Base-by-base conservation (phyloP, 768 basidiomycete species). In the Boletus insuetus region DNA sequence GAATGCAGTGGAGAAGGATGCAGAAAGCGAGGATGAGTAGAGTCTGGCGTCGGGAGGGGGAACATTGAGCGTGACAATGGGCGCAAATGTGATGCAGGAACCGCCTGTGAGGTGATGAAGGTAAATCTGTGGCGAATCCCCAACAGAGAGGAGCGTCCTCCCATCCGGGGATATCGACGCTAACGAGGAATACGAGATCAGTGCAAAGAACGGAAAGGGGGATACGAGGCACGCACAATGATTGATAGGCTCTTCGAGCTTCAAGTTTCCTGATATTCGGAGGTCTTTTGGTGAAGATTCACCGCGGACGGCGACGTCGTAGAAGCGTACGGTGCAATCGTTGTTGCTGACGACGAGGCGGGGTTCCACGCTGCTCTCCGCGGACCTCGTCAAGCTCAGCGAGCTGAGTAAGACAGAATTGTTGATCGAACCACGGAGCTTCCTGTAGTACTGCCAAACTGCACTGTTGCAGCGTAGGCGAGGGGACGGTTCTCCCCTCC, bases 81-180 rank as follows among this genome's bases (percentile, higher is more conserved):
- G 82, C 17, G 80, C 68, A 60, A 93, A 90, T 4, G 81, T 74
- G 59, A 89, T 75, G 26, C 68, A 73, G 14, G 80, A 72, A 29
- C 87, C 85, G 39, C 87, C 87, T 3, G 82, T 80, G 56, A 95
- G 79, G 51, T 85, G 82, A 64, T 94, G 89, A 14, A 98, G 79
- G 66, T 85, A 89, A 12, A 95, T 85, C 54, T 91, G 86, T 42
- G 86, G 83, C 11, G 93, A 94, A 68, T 98, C 94, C 22, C 95
- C 94, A 0, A 95, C 94, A 3, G 88, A 92, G 2, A 97, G 82
- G 14, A 98, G 79, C 0, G 87, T 93, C 43, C 83, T 82, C 1
- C 93, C 89, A 64, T 96, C 91, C 0, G 92, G 93, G 0, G 93
- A 94, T 62, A 98, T 82, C 10, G 94, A 94, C 5, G 91, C 92